These are phyloP conservation scores for Parathielavia appendiculata DNA, from an alignment of 495 filamentous ascomycete genomes.

Conservation along the genomic window DNA sequence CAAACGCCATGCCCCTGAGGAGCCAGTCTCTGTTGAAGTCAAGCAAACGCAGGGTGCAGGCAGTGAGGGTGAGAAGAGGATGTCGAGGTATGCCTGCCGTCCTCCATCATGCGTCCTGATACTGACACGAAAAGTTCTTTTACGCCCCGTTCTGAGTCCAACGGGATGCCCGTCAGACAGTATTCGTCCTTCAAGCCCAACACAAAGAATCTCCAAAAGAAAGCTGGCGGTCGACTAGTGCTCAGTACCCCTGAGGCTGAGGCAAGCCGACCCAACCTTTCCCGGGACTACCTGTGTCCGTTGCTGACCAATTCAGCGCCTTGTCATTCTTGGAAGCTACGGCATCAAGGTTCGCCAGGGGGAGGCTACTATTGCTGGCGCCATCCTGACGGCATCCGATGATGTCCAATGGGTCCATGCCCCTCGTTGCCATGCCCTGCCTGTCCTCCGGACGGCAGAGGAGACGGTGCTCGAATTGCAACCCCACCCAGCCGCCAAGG, in stretches of 20 bases:
- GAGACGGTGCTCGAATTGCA: conserved; percentile 47
- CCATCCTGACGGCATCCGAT: conserved; percentile 52
- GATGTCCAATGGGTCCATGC: conserved; percentile 59
- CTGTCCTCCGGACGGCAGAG: conserved; percentile 58
- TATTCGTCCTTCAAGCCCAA: conserved; percentile 44
- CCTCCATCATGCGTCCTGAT: background rate
- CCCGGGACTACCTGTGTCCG: no score
- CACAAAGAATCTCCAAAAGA: conserved; percentile 39
- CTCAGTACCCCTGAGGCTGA: conserved; percentile 44
- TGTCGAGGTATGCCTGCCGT: conserved; percentile 1
- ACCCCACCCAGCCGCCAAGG: conserved; percentile 46
- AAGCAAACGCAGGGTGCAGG: background rate
- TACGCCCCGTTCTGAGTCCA: conserved; percentile 1
- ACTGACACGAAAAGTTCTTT: background rate
- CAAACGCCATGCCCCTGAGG: conserved; percentile 14
- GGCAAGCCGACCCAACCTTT: conserved; percentile 26
- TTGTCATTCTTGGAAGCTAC: conserved; percentile 68
- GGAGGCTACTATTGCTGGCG: conserved; percentile 62
- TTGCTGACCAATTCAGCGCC: conserved; percentile 42
- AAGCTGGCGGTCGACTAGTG: conserved; percentile 31
- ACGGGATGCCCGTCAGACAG: background rate
- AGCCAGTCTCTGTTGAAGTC: background rate
- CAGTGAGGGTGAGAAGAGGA: background rate
- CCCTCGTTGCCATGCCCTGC: conserved; percentile 70
- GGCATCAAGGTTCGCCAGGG: conserved; percentile 58